Evolutionary conservation across 2,329 filamentous ascomycete genomes (phyloP).

Genomic region (Cladosporium halotolerans): DNA sequence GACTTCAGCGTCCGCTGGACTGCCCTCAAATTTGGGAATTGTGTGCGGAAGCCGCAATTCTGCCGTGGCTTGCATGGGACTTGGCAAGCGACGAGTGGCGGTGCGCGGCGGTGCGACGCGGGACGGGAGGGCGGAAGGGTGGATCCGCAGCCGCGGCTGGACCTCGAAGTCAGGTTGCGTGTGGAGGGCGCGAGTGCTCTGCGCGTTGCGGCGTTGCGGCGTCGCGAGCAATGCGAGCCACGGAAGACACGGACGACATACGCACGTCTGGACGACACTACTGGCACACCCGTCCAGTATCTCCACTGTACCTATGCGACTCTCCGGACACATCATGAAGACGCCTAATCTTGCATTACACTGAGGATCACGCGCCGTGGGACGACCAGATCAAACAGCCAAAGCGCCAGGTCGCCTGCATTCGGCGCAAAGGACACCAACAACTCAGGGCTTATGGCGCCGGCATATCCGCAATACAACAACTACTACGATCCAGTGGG

Average conservation of each 20-base stretch:
- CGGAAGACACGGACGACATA: too few species aligned
- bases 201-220: constrained; percentile 25
- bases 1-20: not conserved
- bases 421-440: not conserved
- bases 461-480: constrained; percentile 13
- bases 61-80: not conserved
- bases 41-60: not conserved
- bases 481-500: constrained; percentile 29
- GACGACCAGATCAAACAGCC: too few species aligned
- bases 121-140: not conserved
- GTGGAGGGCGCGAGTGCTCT: not conserved
- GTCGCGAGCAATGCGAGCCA: too few species aligned
- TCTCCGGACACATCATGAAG: too few species aligned
- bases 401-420: too few species aligned
- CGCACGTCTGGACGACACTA: not conserved
- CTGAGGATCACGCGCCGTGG: too few species aligned
- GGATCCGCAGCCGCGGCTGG: not conserved
- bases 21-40: not conserved
- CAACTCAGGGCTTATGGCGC: not conserved
- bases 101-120: not conserved
- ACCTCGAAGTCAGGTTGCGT: not conserved
- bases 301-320: too few species aligned
- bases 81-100: not conserved
- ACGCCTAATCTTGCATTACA: too few species aligned
- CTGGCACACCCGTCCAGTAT: too few species aligned